These are phyloP conservation scores for Kwoniella newhampshirensis DNA, from an alignment of 768 basidiomycete genomes.

Conservation along the genomic window DNA sequence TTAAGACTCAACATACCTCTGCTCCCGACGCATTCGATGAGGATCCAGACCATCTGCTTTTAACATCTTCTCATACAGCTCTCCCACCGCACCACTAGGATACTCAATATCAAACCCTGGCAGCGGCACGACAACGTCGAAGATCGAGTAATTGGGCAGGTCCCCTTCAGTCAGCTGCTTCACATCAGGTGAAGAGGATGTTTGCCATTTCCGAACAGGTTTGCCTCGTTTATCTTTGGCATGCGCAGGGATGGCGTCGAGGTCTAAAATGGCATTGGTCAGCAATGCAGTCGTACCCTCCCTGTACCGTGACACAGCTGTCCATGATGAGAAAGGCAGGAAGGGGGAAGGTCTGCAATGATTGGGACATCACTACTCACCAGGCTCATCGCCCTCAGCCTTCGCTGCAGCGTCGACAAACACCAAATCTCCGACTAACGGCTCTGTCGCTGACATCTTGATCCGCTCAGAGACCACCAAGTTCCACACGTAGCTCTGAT, in stretches of 20 bases:
- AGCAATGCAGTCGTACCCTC: conserved; percentile 13
- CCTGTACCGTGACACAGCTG: neutral
- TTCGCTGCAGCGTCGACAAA: conserved; percentile 59
- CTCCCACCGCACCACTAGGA: conserved; percentile 82
- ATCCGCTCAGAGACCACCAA: conserved; percentile 93
- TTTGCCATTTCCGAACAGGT: conserved; percentile 40
- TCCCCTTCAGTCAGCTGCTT: conserved; percentile 77
- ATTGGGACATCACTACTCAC: conserved; percentile 3
- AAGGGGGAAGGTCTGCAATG: too few species aligned
- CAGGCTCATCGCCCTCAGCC: conserved; percentile 38
- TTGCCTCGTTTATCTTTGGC: conserved; percentile 19
- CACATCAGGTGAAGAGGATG: conserved; percentile 58
- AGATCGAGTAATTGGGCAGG: conserved; percentile 73
- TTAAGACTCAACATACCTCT: conserved; percentile 68
- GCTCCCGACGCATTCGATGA: conserved; percentile 75
- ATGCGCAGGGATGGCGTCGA: conserved; percentile 15
- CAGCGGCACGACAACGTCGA: conserved; percentile 95
- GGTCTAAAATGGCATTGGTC: conserved; percentile 1
- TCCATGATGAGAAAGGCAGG: neutral
- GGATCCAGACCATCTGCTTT: conserved; percentile 84
- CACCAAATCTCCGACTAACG: conserved; percentile 87
- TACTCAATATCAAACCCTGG: conserved; percentile 93
- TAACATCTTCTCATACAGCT: conserved; percentile 78
- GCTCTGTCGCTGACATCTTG: conserved; percentile 64
- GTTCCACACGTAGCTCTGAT: conserved; percentile 99